Percentiles rank a stretch among this genome's conserved stretches.
phyloP scores from a whole-genome alignment of 2,329 filamentous ascomycete genomes.

The Hawksworthiomyces lignivorus region DNA sequence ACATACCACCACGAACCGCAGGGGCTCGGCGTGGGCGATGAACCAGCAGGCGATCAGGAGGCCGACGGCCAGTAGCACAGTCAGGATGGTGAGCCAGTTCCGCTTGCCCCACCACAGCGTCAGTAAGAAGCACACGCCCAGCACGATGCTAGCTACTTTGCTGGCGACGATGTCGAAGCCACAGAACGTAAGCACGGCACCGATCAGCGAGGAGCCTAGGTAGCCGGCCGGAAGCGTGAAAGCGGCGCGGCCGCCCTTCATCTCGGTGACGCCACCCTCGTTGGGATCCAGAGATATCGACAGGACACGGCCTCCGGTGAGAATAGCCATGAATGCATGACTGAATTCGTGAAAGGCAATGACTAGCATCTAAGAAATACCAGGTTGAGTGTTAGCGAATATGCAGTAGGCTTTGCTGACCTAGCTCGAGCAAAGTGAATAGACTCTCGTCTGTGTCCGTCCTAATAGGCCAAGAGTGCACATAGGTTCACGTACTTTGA shows the following conservation, averaged over 20 bases:
- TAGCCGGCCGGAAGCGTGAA: slow-evolving; percentile 73
- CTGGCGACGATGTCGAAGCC: slow-evolving; percentile 75
- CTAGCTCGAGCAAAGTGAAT: no score
- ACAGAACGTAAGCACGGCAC: slow-evolving; percentile 69
- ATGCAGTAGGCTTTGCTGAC: no score
- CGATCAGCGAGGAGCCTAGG: slow-evolving; percentile 68
- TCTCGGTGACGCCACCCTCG: slow-evolving; percentile 72
- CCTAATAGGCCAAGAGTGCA: no score
- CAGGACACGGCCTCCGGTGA: slow-evolving; percentile 61
- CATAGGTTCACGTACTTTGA: no score
- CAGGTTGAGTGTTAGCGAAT: no score
- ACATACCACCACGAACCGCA: slow-evolving; percentile 51
- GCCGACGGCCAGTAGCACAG: slow-evolving; percentile 61
- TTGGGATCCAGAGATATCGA: slow-evolving; percentile 59
- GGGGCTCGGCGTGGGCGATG: slow-evolving; percentile 64
- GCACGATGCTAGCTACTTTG: slow-evolving; percentile 67
- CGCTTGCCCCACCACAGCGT: slow-evolving; percentile 74
- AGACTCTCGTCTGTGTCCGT: no score
- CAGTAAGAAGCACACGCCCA: slow-evolving; percentile 68
- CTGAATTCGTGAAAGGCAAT: slow-evolving; percentile 79
- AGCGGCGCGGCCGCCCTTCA: slow-evolving; percentile 62
- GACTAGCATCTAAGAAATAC: slow-evolving; percentile 80
- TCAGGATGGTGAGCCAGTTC: slow-evolving; percentile 70
- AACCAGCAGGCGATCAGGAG: slow-evolving; percentile 72
- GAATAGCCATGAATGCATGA: slow-evolving; percentile 64